Evolutionary conservation across 768 basidiomycete species (phyloP).

Genomic region (Holtermannia corniformis): DNA sequence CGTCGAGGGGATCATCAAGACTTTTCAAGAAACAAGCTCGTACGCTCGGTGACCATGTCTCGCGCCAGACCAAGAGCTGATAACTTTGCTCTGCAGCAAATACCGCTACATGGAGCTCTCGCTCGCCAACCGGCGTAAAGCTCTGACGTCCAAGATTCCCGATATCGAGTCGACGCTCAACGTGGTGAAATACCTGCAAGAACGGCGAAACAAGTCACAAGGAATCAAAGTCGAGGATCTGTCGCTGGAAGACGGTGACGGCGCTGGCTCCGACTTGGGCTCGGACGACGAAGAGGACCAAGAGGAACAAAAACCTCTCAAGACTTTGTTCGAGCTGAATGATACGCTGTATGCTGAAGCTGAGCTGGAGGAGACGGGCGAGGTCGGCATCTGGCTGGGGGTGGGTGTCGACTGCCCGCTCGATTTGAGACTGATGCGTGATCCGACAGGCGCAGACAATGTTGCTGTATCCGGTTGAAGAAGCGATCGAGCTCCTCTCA

Average conservation of each 20-base stretch:
- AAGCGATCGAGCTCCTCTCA: slow-evolving; percentile 62
- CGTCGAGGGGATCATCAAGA: slow-evolving; percentile 65
- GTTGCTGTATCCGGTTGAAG: slow-evolving; percentile 80
- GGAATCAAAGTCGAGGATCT: slow-evolving; percentile 44
- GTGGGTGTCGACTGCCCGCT: slow-evolving; percentile 47
- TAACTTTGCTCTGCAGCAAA: slow-evolving; percentile 58
- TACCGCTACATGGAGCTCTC: slow-evolving; percentile 96
- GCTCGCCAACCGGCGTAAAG: slow-evolving; percentile 62
- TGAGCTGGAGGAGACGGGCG: slow-evolving; percentile 72
- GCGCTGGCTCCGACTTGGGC: no score
- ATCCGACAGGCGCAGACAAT: slow-evolving; percentile 79
- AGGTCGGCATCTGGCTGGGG: slow-evolving; percentile 91
- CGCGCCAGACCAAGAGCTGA: slow-evolving; percentile 1
- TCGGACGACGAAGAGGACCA: slow-evolving; percentile 42
- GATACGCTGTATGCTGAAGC: slow-evolving; percentile 93
- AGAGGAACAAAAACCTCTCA: slow-evolving; percentile 46
- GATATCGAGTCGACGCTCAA: slow-evolving; percentile 85
- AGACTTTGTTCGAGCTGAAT: slow-evolving; percentile 86
- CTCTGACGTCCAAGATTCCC: slow-evolving; percentile 87
- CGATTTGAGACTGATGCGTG: background rate
- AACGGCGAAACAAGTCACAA: slow-evolving; percentile 52
- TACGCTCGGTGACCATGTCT: slow-evolving; percentile 49
- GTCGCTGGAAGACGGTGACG: slow-evolving; percentile 48
- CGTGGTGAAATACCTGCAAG: slow-evolving; percentile 75
- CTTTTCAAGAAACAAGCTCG: slow-evolving; percentile 89